These are phyloP conservation scores for Clavariopsis aquatica DNA, from an alignment of 495 filamentous ascomycete species.

Conservation along the genomic window DNA sequence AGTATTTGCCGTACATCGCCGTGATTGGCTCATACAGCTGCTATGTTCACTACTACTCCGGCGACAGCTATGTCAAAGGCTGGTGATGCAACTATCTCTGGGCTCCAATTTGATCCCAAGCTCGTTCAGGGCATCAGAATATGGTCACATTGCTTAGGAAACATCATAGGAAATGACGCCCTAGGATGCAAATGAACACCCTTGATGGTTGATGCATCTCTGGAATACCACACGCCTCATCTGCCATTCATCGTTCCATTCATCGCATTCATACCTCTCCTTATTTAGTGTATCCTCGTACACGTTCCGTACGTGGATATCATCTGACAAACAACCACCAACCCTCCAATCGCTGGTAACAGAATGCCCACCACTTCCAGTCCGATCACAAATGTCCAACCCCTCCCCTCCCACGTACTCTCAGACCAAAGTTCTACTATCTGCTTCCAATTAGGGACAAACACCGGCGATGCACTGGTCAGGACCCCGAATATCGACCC, in stretches of 20 bases:
- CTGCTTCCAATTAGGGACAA: too few species aligned
- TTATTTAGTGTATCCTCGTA: too few species aligned
- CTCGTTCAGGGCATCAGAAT: too few species aligned
- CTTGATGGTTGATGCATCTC: too few species aligned
- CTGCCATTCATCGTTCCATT: too few species aligned
- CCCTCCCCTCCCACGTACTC: background rate
- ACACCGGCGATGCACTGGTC: background rate
- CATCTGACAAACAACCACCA: conserved; percentile 7
- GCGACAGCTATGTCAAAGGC: background rate
- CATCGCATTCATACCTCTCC: too few species aligned
- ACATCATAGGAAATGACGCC: too few species aligned
- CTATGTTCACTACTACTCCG: background rate
- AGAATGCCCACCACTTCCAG: background rate
- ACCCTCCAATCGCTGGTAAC: background rate
- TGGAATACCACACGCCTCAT: too few species aligned
- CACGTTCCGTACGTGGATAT: background rate
- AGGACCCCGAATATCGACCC: background rate
- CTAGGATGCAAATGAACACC: too few species aligned
- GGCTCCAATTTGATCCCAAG: too few species aligned
- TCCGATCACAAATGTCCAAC: background rate
- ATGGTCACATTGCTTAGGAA: too few species aligned
- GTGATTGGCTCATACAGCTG: background rate
- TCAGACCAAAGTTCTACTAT: background rate
- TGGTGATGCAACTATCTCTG: too few species aligned
- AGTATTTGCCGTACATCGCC: background rate